These are phyloP conservation scores for Globisporangium parvum DNA, from an alignment of 352 stramenopile species.

Conservation along the genomic window DNA sequence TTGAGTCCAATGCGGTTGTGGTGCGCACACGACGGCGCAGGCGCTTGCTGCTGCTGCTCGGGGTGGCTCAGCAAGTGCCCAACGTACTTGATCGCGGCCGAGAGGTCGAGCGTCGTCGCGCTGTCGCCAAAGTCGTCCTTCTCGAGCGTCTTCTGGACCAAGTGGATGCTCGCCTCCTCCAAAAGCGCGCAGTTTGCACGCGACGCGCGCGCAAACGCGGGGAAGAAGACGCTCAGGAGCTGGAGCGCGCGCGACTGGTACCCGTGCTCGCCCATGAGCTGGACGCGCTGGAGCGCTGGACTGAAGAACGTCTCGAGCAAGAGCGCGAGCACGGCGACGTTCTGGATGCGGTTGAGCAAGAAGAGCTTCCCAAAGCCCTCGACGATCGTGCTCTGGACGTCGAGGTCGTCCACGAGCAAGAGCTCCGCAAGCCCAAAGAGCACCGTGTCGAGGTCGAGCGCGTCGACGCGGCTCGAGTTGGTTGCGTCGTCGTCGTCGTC, in stretches of 20 bases:
- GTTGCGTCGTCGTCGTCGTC: conserved; percentile 17
- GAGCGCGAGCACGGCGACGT: conserved; percentile 49
- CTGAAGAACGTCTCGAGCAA: conserved; percentile 75
- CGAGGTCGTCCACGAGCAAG: conserved; percentile 47
- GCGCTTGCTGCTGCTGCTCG: conserved; percentile 18
- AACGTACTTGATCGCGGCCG: conserved; percentile 51
- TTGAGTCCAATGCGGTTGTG: conserved; percentile 70
- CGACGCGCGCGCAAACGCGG: conserved; percentile 51
- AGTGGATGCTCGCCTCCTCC: conserved; percentile 55
- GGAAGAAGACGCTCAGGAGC: conserved; percentile 73
- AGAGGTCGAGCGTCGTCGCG: conserved; percentile 32
- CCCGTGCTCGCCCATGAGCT: conserved; percentile 43
- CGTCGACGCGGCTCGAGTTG: conserved; percentile 16
- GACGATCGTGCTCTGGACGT: conserved; percentile 69
- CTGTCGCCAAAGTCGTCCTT: conserved; percentile 36
- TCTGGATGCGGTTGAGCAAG: conserved; percentile 64
- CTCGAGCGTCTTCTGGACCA: conserved; percentile 60
- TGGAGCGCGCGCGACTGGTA: conserved; percentile 63
- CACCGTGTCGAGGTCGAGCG: conserved; percentile 51
- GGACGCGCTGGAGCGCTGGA: conserved; percentile 45
- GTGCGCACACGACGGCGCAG: conserved; percentile 43
- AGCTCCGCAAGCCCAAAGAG: conserved; percentile 53
- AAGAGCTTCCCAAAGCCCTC: conserved; percentile 75
- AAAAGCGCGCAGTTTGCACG: conserved; percentile 49
- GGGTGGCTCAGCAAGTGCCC: conserved; percentile 50